These are phyloP conservation scores for Paraconiothyrium brasiliense DNA, from an alignment of 2,329 filamentous ascomycete species.

Conservation along the genomic window DNA sequence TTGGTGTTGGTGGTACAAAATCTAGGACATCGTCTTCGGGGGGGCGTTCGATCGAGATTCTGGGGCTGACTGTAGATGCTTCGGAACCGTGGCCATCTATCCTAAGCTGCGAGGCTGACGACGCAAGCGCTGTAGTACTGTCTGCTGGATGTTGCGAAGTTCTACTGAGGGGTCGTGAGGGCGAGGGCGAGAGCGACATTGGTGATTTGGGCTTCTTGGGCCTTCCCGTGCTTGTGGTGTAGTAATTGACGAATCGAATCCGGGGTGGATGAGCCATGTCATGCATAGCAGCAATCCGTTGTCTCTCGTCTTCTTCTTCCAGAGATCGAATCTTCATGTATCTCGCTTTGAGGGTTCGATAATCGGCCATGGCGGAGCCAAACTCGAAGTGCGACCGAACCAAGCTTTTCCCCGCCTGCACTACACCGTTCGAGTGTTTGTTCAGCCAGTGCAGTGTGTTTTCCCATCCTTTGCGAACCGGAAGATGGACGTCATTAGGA, in stretches of 20 bases:
- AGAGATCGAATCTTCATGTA: constrained; percentile 76
- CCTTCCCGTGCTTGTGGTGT: constrained; percentile 82
- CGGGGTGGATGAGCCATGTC: constrained; percentile 54
- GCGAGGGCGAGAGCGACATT: constrained; percentile 27
- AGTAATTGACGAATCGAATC: constrained; percentile 88
- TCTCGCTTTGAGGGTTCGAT: constrained; percentile 71
- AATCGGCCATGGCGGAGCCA: constrained; percentile 81
- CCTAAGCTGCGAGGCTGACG: constrained; percentile 26
- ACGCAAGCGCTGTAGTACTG: constrained; percentile 15
- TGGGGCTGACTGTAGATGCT: constrained; percentile 45
- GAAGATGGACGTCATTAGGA: constrained; percentile 75
- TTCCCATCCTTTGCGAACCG: constrained; percentile 74
- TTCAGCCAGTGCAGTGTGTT: constrained; percentile 77
- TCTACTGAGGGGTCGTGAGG: constrained; percentile 26
- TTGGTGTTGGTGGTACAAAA: constrained; percentile 40
- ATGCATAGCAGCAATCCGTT: constrained; percentile 40
- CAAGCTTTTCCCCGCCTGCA: constrained; percentile 75
- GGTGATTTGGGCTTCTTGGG: constrained; percentile 63
- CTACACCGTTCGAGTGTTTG: constrained; percentile 80
- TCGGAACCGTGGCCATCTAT: constrained; percentile 24
- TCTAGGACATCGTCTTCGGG: constrained; percentile 47
- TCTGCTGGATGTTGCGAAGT: constrained; percentile 17
- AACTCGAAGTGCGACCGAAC: constrained; percentile 85
- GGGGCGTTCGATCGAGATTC: constrained; percentile 59
- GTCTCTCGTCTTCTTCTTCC: constrained; percentile 71